Base-by-base conservation (phyloP, 768 basidiomycete species). In the Suillus luteus region DNA sequence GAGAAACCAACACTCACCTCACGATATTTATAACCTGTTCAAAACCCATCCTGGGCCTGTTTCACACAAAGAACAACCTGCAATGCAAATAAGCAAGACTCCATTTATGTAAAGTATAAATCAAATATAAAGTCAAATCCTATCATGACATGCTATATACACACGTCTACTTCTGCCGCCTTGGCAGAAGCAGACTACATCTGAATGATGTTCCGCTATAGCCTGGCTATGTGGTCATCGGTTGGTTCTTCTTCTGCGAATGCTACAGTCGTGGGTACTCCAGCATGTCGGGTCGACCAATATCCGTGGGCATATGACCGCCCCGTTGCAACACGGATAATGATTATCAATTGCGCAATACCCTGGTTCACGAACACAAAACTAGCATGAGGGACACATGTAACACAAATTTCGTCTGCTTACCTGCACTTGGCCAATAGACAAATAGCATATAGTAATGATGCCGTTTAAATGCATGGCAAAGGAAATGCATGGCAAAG, bases 291-390 rank as follows among this genome's bases (percentile, higher is more conserved):
- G 17, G 15, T 19, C 15, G 31, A 52, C 51, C 41, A 41, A 41
- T 41, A 19, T 27, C 46, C 41, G 40, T 40, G 44, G 31, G 66
- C 24, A 67, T 66, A 73, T 14, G 71, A 70, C n/a, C 67, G 66
- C 14, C 76, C 76, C 31, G 66, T 64, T 7, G 71, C 70, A 41
- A 77, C 74, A n/a, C 76, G 73, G 37, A 72, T 60, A 44, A 76
- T 66, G 63, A 77, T 77, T 27, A 77, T 62, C 14, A 71, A 22
- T 10, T 73, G 70, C 1, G 74, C 66, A 46, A 76, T 72, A 17
- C 62, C 64, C 76, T 77, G 27, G 22, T 43, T 43, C 12, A 60
- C 44, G 2, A 41, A 44, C 24, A 48, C 17, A 19, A 31, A 15
- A 5, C 19, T 35, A 22, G 41, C 8, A 27, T 33, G 27, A 38